phyloP scores from a whole-genome alignment of 1,284 basidiomycete species.

The Hypsizygus ulmarius region DNA sequence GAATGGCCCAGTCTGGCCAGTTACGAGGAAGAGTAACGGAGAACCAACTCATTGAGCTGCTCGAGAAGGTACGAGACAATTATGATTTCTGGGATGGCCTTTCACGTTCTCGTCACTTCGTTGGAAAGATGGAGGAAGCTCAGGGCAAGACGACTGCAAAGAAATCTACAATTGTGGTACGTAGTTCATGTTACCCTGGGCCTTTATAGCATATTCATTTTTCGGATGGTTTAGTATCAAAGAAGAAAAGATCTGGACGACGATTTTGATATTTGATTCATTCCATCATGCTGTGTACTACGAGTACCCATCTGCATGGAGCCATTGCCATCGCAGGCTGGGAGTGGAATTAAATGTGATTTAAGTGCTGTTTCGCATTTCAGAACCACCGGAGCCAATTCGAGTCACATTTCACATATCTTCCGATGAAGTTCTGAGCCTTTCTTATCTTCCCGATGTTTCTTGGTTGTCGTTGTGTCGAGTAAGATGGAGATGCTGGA shows the following conservation, averaged over 20 bases:
- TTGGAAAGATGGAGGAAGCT: constrained; percentile 61
- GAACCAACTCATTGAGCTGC: constrained; percentile 83
- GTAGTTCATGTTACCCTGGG: too few species aligned
- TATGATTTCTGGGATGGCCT: background rate
- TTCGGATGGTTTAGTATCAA: constrained; percentile 57
- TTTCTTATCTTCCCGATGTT: too few species aligned
- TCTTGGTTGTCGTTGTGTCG: background rate
- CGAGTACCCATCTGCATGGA: background rate
- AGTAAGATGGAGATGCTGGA: constrained; percentile 9
- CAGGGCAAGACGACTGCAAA: constrained; percentile 51
- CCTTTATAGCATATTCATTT: background rate
- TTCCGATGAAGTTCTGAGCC: too few species aligned
- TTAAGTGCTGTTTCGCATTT: too few species aligned
- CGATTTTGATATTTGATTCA: constrained; percentile 60
- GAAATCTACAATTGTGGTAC: constrained; percentile 69
- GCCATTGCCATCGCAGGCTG: background rate
- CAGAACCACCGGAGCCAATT: too few species aligned
- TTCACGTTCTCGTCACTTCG: background rate
- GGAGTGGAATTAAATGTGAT: too few species aligned
- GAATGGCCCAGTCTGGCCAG: constrained; percentile 94
- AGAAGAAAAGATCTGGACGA: constrained; percentile 69
- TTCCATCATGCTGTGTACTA: background rate
- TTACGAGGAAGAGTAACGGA: constrained; percentile 84
- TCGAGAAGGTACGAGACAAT: constrained; percentile 76
- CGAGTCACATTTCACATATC: too few species aligned